Evolutionary conservation across 2,329 filamentous ascomycete genomes (phyloP).

Genomic region (Niveomyces coronatus): DNA sequence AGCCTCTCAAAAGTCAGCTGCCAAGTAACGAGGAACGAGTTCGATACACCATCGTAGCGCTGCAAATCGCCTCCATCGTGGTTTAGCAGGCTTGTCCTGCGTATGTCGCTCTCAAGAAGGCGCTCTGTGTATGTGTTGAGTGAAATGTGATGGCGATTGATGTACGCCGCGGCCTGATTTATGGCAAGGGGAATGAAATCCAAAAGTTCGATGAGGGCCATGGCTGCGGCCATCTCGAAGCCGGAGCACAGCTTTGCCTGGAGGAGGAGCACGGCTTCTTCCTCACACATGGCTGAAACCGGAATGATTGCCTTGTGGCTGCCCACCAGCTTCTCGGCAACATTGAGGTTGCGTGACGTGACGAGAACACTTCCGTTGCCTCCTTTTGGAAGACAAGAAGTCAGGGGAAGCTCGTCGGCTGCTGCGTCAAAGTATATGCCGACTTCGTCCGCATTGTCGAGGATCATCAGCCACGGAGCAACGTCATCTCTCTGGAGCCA

Average conservation of each 20-base stretch:
- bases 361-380: conserved; percentile 11
- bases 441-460: conserved; percentile 14
- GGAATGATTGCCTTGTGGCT: conserved; percentile 4
- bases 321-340: conserved; percentile 11
- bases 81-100: conserved; percentile 15
- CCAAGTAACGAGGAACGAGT: conserved; percentile 20
- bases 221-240: neutral
- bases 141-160: conserved; percentile 15
- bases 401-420: conserved; percentile 5
- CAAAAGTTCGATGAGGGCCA: conserved; percentile 6
- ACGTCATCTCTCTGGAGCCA: conserved; percentile 13
- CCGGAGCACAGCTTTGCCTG: conserved; percentile 1
- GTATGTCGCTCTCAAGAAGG: conserved; percentile 18
- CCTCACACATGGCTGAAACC: conserved; percentile 4
- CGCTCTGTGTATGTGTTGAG: conserved; percentile 21
- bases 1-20: conserved; percentile 24
- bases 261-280: conserved; percentile 5
- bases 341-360: conserved; percentile 12
- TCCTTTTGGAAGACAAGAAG: conserved; percentile 13
- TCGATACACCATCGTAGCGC: conserved; percentile 12
- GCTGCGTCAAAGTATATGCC: conserved; percentile 7
- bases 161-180: conserved; percentile 18
- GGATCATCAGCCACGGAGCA: conserved; percentile 13
- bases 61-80: conserved; percentile 9
- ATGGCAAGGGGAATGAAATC: conserved; percentile 20